Evolutionary conservation across 345 rosid genomes (phyloP), one percentile per base, ranked within the genome.

Genomic region (rapeseed (Brassica napus)): DNA sequence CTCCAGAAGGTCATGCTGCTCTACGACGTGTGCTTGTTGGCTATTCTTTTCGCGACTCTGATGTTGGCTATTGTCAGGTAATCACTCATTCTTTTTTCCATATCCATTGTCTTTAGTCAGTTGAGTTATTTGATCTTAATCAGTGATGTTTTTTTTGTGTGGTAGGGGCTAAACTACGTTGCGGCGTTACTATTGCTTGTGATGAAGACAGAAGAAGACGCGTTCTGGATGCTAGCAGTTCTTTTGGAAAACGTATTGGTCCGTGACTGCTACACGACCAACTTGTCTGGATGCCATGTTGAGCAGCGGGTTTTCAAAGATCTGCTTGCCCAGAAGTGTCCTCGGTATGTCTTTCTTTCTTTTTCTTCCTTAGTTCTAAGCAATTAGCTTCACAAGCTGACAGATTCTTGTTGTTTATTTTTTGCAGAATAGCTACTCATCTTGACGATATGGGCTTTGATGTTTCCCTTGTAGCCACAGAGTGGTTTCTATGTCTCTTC

Each of bases 171-270:
- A 85, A 96, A 96, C 83, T 96, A 93, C 49, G 99, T 96, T 62
- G 99, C 95, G 12, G 99, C 99, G 1, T 78, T 96, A 72, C 78
- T 96, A 68, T 89, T 96, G 72, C 98, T 96, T 69, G 99, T 96
- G 74, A 93, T 96, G 99, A 96, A 96, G 88, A 96, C 99, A 1
- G 99, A 96, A 84, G 99, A 96, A 87, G 99, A 96, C 71, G 97
- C 93, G 4, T 96, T 96, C 81, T 96, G 99, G 99, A 96, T 96
- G 97, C 88, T 96, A 28, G 95, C 99, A 10, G 99, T 96, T 47
- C 94, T 96, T 65, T 82, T 96, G 73, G 99, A 96, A 85, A 92
- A 96, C 44, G 99, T 96, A 66, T 82, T 96, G 84, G 99, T 92
- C 42, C 94, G 84, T 82, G 98, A 96, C 82, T 96, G 99, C 83